Percentiles rank a stretch among this genome's conserved stretches.
These are phyloP conservation scores for Spergularia marina DNA, from an alignment of 148 eudicot species.

Conservation along the genomic window DNA sequence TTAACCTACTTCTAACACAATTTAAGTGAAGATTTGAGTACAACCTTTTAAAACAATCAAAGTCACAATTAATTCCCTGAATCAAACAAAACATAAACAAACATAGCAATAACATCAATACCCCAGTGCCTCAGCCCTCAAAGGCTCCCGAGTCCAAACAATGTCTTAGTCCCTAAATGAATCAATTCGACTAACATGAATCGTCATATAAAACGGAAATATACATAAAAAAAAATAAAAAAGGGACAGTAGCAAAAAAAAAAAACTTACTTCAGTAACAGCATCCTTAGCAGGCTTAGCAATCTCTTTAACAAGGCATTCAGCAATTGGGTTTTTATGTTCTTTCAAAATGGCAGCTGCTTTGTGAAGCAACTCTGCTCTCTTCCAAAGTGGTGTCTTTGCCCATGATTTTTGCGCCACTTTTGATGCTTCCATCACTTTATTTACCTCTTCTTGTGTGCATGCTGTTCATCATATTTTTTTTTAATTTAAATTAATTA, in stretches of 20 bases:
- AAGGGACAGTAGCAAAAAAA: not conserved
- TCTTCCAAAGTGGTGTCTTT: slow-evolving; percentile 92
- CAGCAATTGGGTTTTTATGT: slow-evolving; percentile 83
- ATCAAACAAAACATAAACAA: too few relatives aligned
- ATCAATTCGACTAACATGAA: too few relatives aligned
- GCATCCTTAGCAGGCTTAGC: slow-evolving; percentile 98
- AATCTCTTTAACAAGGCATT: slow-evolving; percentile 89
- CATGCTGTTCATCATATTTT: slow-evolving; percentile 51
- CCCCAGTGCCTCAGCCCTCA: too few relatives aligned
- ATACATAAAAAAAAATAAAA: not conserved
- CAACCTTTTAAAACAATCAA: too few relatives aligned
- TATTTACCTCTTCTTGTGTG: slow-evolving; percentile 97
- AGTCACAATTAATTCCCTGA: too few relatives aligned
- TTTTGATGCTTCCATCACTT: slow-evolving; percentile 88
- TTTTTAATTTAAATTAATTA: not conserved
- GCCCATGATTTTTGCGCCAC: slow-evolving; percentile 90
- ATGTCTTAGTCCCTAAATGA: too few relatives aligned
- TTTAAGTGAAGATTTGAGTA: too few relatives aligned
- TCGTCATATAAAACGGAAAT: too few relatives aligned
- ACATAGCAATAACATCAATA: too few relatives aligned
- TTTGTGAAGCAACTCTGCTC: slow-evolving; percentile 94
- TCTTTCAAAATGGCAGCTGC: slow-evolving; percentile 95
- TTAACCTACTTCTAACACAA: too few relatives aligned
- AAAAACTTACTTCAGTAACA: slow-evolving; percentile 69
- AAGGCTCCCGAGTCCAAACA: too few relatives aligned